Conservation (phyloP, 306 rosid species). For the Cucurbita maxima region DNA sequence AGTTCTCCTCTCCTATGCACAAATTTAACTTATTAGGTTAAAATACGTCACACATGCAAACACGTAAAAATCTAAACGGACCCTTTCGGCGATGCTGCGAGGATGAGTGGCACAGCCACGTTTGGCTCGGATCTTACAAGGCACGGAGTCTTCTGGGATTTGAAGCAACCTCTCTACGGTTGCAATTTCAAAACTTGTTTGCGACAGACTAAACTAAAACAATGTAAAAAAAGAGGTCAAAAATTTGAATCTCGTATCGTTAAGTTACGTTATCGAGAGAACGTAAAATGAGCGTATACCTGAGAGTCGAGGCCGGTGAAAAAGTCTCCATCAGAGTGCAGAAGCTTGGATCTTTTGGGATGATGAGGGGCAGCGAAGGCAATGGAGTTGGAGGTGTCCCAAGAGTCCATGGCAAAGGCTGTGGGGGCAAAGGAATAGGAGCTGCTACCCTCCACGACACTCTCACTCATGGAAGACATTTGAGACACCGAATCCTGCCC, state of each 20-base stretch:
- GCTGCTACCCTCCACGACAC: conserved; percentile 12
- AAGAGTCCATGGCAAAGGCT: conserved; percentile 43
- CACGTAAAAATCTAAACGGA: conserved; percentile 6
- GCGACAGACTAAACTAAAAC: conserved; percentile 74
- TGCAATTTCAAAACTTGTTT: conserved; percentile 72
- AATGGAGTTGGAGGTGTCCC: conserved; percentile 53
- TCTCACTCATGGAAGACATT: conserved; percentile 40
- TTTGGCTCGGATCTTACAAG: conserved; percentile 95
- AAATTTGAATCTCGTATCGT: too few relatives aligned
- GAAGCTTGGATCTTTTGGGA: conserved; percentile 36
- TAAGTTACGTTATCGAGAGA: too few relatives aligned
- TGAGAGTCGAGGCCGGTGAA: conserved; percentile 58
- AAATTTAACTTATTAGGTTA: neutral
- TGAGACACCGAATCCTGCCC: conserved; percentile 70
- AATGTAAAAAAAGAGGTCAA: neutral
- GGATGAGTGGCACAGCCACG: conserved; percentile 99
- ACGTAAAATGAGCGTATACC: conserved; percentile 8
- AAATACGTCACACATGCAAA: neutral
- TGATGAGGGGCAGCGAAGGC: conserved; percentile 48
- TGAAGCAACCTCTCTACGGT: conserved; percentile 57
- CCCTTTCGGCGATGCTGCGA: conserved; percentile 95
- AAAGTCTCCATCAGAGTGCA: conserved; percentile 35
- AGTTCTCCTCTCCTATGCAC: conserved; percentile 68
- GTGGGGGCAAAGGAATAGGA: too few relatives aligned
- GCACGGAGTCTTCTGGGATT: conserved; percentile 84